A percentile compares a stretch with the other conserved stretches of the same genome.
Evolutionary conservation across 768 basidiomycete species (phyloP).

Genomic region (Terana coerulea): DNA sequence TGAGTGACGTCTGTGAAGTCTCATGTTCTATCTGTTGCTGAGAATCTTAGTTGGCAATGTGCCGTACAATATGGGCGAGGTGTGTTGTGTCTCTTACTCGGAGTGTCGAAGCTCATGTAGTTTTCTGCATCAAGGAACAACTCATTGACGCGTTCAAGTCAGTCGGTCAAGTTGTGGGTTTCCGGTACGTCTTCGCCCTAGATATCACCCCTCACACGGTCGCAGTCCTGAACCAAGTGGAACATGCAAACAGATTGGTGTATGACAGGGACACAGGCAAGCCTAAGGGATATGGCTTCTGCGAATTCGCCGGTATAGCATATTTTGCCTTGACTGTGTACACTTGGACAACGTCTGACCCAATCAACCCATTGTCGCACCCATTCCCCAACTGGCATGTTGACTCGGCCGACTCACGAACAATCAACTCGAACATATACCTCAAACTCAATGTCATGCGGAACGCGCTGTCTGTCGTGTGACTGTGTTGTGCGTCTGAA

Average conservation of each 20-base stretch:
- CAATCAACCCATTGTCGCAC: not conserved
- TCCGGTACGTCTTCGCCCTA: slow-evolving; percentile 48
- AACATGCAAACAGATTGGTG: slow-evolving; percentile 53
- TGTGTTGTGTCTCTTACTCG: slow-evolving; percentile 21
- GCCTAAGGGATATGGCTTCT: slow-evolving; percentile 90
- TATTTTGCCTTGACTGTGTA: slow-evolving; percentile 21
- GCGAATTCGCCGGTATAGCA: slow-evolving; percentile 84
- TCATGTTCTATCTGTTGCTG: not conserved
- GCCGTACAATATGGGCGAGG: slow-evolving; percentile 86
- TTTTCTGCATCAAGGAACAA: slow-evolving; percentile 49
- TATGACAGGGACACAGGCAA: slow-evolving; percentile 94
- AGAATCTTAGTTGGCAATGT: slow-evolving; percentile 73
- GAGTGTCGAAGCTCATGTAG: not conserved
- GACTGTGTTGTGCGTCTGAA: slow-evolving; percentile 33
- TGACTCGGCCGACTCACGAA: not conserved
- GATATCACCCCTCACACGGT: not conserved
- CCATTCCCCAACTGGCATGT: not conserved
- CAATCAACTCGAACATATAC: not conserved
- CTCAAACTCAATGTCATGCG: not conserved
- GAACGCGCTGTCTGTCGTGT: too few relatives aligned
- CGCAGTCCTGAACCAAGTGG: not conserved
- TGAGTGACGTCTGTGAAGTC: not conserved
- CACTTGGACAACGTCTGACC: slow-evolving; percentile 20
- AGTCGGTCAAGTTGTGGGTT: slow-evolving; percentile 85
- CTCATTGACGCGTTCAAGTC: slow-evolving; percentile 86